Evolutionary conservation across 1,284 basidiomycete genomes (phyloP), one percentile per base, ranked within the genome.

Genomic region (Rhodotorula sp.): DNA sequence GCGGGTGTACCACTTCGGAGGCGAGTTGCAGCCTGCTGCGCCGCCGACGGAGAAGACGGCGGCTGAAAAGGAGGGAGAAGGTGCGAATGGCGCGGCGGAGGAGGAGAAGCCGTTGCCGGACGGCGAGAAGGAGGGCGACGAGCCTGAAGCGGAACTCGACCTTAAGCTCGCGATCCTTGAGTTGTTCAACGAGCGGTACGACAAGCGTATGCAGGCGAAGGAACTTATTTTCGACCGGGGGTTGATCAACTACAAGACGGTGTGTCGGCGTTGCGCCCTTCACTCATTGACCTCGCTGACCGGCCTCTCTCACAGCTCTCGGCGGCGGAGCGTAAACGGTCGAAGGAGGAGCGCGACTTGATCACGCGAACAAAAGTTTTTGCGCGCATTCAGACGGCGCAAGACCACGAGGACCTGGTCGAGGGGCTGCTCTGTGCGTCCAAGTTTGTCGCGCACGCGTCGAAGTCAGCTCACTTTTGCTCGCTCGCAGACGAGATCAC

Each of bases 151-250:
- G 54, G 95, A 95, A 47, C 82, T 98, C n/a, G 84, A 87, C 37
- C 89, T 97, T 82, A 99, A 99, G 83, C 82, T 97, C 46, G 87
- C 90, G 0, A 81, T 98, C 65, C 82, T 98, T 72, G 91, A 96
- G 78, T 94, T 94, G 83, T 99, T 98, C 82, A 88, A 88, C 76
- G 91, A 93, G 72, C 88, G 91, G 63, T 85, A 98, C n/a, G 90
- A 94, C 73, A 93, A 90, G 80, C 86, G 95, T 47, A 82, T 88
- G 69, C 90, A 93, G 78, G 87, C 86, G 53, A 99, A 98, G 81
- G 87, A 87, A n/a, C 82, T 98, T 69, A 91, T 99, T 79, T 95
- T 94, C 78, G 91, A 98, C 77, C 85, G 95, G 62, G 92, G 92
- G 2, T 81, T 99, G 68, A 83, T 96, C 56, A 94, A 97, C 77